Evolutionary conservation across 108 stramenopile species (phyloP), one percentile per base, ranked within the genome.

Genomic region (Poteriospumella lacustris): DNA sequence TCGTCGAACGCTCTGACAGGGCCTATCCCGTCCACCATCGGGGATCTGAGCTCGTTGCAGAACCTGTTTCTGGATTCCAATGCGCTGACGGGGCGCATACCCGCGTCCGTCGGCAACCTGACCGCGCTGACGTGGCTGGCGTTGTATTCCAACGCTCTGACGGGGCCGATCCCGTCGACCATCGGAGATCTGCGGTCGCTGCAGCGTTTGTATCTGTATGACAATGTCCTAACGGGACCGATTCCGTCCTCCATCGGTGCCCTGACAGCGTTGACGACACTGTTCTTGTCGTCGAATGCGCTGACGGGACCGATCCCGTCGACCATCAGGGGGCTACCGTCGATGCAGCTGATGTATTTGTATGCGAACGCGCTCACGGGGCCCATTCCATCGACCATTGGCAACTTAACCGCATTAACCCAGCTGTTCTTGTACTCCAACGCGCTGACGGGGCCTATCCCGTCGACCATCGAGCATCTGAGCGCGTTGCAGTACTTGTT

Each of bases 171-270:
- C 26, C 59, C 59, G 26, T n/a, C n/a, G 2, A 29, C 19, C 26
- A 2, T 60, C 26, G 59, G 59, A 2, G 29, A 60, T 19, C 19
- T 60, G 59, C 2, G 26, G 26, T 3, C 9, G 59, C 59, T 60
- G 9, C 9, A 2, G 28, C 59, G 29, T 15, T 29, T 60, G 26
- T 29, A 60, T 15, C 59, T 60, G 3, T 2, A 2, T 2, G 29
- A 60, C 59, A 60, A 60, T 29, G 2, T 3, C 59, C n/a, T 60
- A 2, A 60, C 59, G 59, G 59, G 59, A 19, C 31, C 59, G 59
- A n/a, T 60, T 2, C 9, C 59, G 59, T 19, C 59, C 26, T 28
- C 28, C 9, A 31, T 60, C 28, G 9, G 19, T 28, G 29, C 19
- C 5, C n/a, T 60, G 9, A 60, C 2, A 2, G 31, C 2, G n/a